Base-by-base conservation (phyloP, 371 early-diverging fungal species). In the Gilbertella persicaria region DNA sequence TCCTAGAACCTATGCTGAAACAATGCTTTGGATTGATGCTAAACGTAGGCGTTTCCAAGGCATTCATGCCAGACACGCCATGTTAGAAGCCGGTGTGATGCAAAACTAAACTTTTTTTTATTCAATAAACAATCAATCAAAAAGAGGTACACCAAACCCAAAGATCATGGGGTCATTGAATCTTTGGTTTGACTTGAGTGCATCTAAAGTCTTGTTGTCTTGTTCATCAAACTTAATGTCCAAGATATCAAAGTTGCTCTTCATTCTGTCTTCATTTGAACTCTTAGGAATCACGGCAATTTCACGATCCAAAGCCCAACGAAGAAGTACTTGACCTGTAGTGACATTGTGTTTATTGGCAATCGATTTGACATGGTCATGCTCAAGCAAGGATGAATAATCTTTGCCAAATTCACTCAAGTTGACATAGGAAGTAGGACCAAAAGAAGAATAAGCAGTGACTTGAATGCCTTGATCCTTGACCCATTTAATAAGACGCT, bases 11-110 rank as follows among this genome's bases (percentile, higher is more conserved):
- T 90, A 90, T 61, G 83, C 72, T 23, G 92, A 90, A 45, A 75
- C 81, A 42, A 87, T 90, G 83, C 55, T 81, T 48, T 90, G 83
- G 53, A 50, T 89, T 21, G 87, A 89, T 39, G 90, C 89, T 14
- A 83, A 79, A 52, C 82, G 91, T 51, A 45, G 67, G 49, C 54
- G 67, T 19, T 47, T 38, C 24, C 63, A 67, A 45, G 67, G 67
- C 10, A 59, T 67, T 16, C 53, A 60, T 33, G 63, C 67, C 14
- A 45, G 63, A 47, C 56, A 62, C 29, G 57, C 57, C 23, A 52
- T 65, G 47, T 43, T 59, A 28, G 60, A 59, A 42, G 53, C 60
- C 7, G 55, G 55, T 8, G 26, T 55, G 8, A 26, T 44, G 29
- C 57, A 57, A 21, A 33, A 44, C 10, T 49, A 49, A 20, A 19